Evolutionary conservation across 257 asterid species (phyloP).

Genomic region (Ocimum tenuiflorum): DNA sequence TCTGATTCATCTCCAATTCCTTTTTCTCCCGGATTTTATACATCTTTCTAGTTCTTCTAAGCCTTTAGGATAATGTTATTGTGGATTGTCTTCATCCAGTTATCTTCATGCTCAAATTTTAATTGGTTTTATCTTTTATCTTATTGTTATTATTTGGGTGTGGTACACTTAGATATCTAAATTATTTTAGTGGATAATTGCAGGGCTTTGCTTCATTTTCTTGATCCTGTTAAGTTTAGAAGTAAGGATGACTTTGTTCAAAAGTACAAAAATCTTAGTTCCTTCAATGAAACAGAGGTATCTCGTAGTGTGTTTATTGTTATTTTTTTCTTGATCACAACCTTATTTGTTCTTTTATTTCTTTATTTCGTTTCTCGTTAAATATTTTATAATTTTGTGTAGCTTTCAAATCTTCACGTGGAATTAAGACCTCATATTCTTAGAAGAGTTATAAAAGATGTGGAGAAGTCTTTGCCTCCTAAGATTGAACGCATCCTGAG

Average conservation of each 20-base stretch:
- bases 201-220: slow-evolving; percentile 99
- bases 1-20: slow-evolving; percentile 2
- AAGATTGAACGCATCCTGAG: slow-evolving; percentile 95
- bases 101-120: not conserved
- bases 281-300: slow-evolving; percentile 90
- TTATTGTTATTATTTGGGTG: not conserved
- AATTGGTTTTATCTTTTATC: not conserved
- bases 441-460: slow-evolving; percentile 96
- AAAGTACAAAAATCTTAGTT: slow-evolving; percentile 87
- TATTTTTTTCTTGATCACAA: slow-evolving; percentile 1
- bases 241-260: slow-evolving; percentile 90
- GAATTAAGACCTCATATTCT: slow-evolving; percentile 99
- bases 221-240: slow-evolving; percentile 83
- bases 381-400: slow-evolving; percentile 5
- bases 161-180: not conserved
- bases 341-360: not conserved
- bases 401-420: slow-evolving; percentile 97
- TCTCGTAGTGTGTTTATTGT: not conserved
- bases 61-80: not conserved
- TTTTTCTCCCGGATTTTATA: not conserved
- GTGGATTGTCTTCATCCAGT: not conserved
- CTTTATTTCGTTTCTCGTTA: not conserved
- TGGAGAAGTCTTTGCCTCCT: slow-evolving; percentile 99
- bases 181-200: slow-evolving; percentile 20
- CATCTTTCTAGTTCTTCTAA: not conserved